Conservation (phyloP, 768 basidiomycete genomes). For the Leccinum disarticulatum region DNA sequence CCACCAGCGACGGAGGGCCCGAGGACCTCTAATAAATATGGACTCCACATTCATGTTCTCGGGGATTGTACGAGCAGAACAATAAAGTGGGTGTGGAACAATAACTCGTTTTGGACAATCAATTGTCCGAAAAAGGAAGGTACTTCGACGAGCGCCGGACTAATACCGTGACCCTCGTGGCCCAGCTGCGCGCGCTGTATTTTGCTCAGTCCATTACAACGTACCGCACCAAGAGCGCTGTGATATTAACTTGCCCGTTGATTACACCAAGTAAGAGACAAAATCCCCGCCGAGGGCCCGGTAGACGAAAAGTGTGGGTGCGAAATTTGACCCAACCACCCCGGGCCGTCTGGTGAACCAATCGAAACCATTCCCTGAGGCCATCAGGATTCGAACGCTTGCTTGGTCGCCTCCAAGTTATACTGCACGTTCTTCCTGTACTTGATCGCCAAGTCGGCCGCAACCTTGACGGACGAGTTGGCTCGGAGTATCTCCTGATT, state of each 20-base stretch:
- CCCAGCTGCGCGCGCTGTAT: not conserved
- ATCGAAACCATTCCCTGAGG: not conserved
- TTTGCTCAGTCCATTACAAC: not conserved
- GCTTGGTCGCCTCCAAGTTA: slow-evolving; percentile 75
- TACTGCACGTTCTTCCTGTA: slow-evolving; percentile 94
- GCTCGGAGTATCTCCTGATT: slow-evolving; percentile 75
- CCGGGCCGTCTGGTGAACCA: not conserved
- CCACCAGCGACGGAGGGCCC: slow-evolving; percentile 23
- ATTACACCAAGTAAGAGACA: not conserved
- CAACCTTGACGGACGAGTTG: slow-evolving; percentile 73
- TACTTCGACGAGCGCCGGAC: not conserved
- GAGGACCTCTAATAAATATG: slow-evolving; percentile 16
- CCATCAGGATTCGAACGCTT: slow-evolving; percentile 17
- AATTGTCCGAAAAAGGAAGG: slow-evolving; percentile 31
- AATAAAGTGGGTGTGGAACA: slow-evolving; percentile 23
- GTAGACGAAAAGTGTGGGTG: not conserved
- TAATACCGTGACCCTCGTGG: not conserved
- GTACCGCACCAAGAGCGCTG: not conserved
- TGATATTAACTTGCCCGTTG: not conserved
- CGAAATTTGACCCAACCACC: not conserved
- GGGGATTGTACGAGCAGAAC: slow-evolving; percentile 10
- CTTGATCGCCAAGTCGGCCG: slow-evolving; percentile 81
- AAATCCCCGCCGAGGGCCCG: not conserved
- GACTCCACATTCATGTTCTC: slow-evolving; percentile 5
- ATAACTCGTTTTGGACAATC: slow-evolving; percentile 1